Evolutionary conservation across 164 flowering plant species (phyloP), one percentile per base, ranked within the genome.

Genomic region (Sextonia rubra): DNA sequence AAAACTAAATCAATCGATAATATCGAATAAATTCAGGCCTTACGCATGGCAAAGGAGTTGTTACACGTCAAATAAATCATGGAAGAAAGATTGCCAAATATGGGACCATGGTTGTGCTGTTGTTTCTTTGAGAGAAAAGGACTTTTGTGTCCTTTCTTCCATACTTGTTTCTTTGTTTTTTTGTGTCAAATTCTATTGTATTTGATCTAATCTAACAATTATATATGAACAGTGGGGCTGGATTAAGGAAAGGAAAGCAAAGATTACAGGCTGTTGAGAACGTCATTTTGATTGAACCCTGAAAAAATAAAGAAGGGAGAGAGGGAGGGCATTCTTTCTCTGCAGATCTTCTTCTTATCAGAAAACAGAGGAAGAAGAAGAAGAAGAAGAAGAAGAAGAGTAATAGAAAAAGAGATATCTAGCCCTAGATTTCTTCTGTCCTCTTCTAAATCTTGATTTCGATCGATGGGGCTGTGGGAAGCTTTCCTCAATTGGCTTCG

Each of bases 401-500:
- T 20, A n/a, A n/a, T 20, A 8, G 2, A 61, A 24, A 22, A 22
- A 22, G 64, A 12, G 1, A 24, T 22, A 61, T 22, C 64, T 26
- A 3, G 22, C 7, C 44, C 44, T 20, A 27, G 44, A 30, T 15
- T 64, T 27, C 23, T 17, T 64, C 68, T 27, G 9, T 18, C 12
- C 29, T 30, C 47, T 30, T 14, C 68, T 22, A 4, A 18, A 11
- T 64, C 26, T 27, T n/a, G 22, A 61, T 61, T 64, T 64, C 11
- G 18, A 27, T 27, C 37, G 68, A 64, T 64, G 68, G 68, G 68
- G 48, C 70, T 47, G 70, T 37, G 69, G 55, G 69, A 64, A 15
- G 68, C 68, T 64, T 64, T 64, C 68, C 68, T 64, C 68, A 64
- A 64, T 64, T 64, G 68, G 68, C 68, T 64, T 18, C 68, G 68